Percentiles rank a stretch among this genome's conserved stretches.
Evolutionary conservation across 495 filamentous ascomycete species (phyloP).

Genomic region (Articulospora tetracladia): DNA sequence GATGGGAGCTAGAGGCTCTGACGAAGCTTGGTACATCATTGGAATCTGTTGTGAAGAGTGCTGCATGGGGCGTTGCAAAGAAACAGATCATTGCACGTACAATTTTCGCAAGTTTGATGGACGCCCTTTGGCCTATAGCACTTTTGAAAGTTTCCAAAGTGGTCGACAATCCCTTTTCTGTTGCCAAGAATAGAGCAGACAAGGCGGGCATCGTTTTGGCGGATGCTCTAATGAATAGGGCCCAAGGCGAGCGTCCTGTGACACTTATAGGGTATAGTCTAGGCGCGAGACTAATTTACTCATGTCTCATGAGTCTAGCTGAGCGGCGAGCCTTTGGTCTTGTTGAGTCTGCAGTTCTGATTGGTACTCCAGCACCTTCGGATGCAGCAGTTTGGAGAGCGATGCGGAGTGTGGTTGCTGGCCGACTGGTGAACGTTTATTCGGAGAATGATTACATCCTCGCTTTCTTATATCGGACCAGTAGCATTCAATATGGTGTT

Average conservation of each 20-base stretch:
- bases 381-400: slow-evolving; percentile 47
- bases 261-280: slow-evolving; percentile 86
- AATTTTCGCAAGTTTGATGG: slow-evolving; percentile 67
- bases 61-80: slow-evolving; percentile 74
- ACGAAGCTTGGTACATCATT: slow-evolving; percentile 74
- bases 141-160: slow-evolving; percentile 76
- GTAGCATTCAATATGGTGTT: slow-evolving; percentile 50
- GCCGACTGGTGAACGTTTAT: slow-evolving; percentile 56
- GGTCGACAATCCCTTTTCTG: slow-evolving; percentile 86
- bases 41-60: slow-evolving; percentile 66
- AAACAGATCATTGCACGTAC: slow-evolving; percentile 60
- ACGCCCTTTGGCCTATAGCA: slow-evolving; percentile 70
- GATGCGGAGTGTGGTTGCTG: slow-evolving; percentile 52
- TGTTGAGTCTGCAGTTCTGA: slow-evolving; percentile 78
- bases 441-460: slow-evolving; percentile 58
- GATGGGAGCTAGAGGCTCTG: slow-evolving; percentile 78
- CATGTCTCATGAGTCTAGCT: slow-evolving; percentile 71
- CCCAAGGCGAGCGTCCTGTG: slow-evolving; percentile 84
- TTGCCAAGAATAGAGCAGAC: slow-evolving; percentile 76
- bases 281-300: slow-evolving; percentile 85
- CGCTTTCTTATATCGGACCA: slow-evolving; percentile 53
- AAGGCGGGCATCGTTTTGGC: slow-evolving; percentile 85
- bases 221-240: slow-evolving; percentile 82
- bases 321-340: slow-evolving; percentile 79
- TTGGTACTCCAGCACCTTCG: slow-evolving; percentile 75